These are phyloP conservation scores for Pharus latifolius DNA, from an alignment of 176 grass and related monocot species.

Conservation along the genomic window DNA sequence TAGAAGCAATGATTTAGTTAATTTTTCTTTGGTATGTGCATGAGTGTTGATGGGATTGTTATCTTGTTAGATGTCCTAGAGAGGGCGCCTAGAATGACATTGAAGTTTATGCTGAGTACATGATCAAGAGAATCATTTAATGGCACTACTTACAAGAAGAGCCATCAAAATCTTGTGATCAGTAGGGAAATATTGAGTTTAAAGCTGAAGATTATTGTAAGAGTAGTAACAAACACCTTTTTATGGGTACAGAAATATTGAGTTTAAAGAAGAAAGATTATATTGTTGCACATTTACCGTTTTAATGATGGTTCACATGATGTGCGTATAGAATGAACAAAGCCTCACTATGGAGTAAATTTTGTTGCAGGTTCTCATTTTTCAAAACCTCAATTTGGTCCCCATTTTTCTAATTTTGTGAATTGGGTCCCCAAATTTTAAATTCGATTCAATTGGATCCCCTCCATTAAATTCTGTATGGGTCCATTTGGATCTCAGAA, in stretches of 20 bases:
- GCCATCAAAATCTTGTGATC: background rate
- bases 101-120: background rate
- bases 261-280: background rate
- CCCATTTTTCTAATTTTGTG: too few species aligned
- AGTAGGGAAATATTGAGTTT: background rate
- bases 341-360: too few species aligned
- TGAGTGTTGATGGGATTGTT: background rate
- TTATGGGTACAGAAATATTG: background rate
- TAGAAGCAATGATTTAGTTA: too few species aligned
- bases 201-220: background rate
- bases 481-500: too few species aligned
- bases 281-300: background rate
- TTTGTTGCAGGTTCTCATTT: too few species aligned
- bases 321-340: background rate
- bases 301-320: background rate
- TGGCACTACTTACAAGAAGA: background rate
- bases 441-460: too few species aligned
- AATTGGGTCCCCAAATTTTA: too few species aligned
- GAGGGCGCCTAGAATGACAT: background rate
- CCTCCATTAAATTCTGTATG: too few species aligned
- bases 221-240: background rate
- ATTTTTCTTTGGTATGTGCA: background rate
- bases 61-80: background rate
- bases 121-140: background rate
- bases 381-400: too few species aligned